A percentile compares a stretch with the other conserved stretches of the same genome.
These are phyloP conservation scores for Neonectria magnoliae DNA, from an alignment of 2,329 filamentous ascomycete genomes.

Conservation along the genomic window DNA sequence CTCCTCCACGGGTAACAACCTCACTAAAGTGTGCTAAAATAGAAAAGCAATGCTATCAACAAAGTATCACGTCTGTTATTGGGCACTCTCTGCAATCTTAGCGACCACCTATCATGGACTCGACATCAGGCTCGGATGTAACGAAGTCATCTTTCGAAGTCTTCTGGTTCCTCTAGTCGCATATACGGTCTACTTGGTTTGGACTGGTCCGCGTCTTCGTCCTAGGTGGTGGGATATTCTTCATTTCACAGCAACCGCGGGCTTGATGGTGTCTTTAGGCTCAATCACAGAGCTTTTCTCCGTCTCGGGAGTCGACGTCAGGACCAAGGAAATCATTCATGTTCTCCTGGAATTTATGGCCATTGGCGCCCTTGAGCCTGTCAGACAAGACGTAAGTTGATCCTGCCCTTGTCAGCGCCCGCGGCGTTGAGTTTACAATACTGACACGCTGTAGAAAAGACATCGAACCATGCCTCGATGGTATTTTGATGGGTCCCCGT, in stretches of 20 bases:
- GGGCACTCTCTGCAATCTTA: neutral
- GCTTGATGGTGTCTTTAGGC: constrained; percentile 15
- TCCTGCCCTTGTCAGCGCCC: no score
- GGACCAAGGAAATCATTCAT: neutral
- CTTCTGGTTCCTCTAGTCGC: neutral
- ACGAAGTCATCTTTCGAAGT: neutral
- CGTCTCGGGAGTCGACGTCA: neutral
- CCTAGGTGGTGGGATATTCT: neutral
- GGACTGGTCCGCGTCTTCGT: neutral
- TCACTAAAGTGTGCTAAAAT: no score
- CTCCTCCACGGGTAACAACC: no score
- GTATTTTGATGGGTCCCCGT: neutral
- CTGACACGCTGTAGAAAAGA: constrained; percentile 2
- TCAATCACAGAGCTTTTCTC: constrained; percentile 12
- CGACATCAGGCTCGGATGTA: neutral
- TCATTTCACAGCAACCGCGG: neutral
- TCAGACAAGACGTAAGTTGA: constrained; percentile 1
- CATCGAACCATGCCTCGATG: neutral
- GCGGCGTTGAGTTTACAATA: neutral
- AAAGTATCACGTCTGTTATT: constrained; percentile 8
- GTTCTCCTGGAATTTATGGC: constrained; percentile 4
- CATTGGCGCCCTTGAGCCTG: constrained; percentile 4
- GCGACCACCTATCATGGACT: constrained; percentile 4
- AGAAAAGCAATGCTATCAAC: neutral
- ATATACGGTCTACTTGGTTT: neutral